Evolutionary conservation across 2,329 filamentous ascomycete genomes (phyloP), one percentile per base, ranked within the genome.

Genomic region (Paraphoma chrysanthemicola): DNA sequence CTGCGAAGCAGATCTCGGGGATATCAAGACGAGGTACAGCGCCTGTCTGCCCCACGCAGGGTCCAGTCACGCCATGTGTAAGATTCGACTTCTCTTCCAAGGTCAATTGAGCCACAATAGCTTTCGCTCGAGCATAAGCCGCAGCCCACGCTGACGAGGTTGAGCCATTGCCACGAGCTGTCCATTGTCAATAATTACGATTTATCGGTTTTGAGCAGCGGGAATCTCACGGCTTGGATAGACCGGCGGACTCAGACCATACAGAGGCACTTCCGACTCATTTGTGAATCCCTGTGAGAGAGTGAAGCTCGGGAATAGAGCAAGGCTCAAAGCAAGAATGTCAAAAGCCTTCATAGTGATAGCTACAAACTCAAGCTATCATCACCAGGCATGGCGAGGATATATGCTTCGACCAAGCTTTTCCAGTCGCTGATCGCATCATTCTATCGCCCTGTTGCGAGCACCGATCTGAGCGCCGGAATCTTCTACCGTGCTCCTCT

Each of bases 31-130:
- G 68, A 17, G 72, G 65, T 17, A 79, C 72, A 44, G 67, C 67
- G 46, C 73, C 74, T 17, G 73, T 74, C 56, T 77, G 70, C 11
- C 76, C 76, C 18, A 73, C 70, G 42, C 76, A 78, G 6, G 50
- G 54, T 5, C 72, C 71, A 11, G 64, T 59, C 18, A 65, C 66
- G 47, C 77, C 76, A 36, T 74, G 72, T 3, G 77, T 77, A 33
- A 75, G 66, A 56, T 78, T 80, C 5, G 76, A 70, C 53, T 81
- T 81, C 56, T 82, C 79, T 33, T 78, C 75, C 6, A 76, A 61
- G 1, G 78, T 79, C 47, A 82, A 64, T 41, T 78, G 70, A 0
- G 71, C 68, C 12, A 81, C 75, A 12, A 81, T 67, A 1, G 64
- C 66, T 54, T 67, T 71, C 2, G 80, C 80, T 54, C 77, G 75